phyloP scores from a whole-genome alignment of 1,139 yeast genomes.

The Lodderomyces pseudojiufengensis region DNA sequence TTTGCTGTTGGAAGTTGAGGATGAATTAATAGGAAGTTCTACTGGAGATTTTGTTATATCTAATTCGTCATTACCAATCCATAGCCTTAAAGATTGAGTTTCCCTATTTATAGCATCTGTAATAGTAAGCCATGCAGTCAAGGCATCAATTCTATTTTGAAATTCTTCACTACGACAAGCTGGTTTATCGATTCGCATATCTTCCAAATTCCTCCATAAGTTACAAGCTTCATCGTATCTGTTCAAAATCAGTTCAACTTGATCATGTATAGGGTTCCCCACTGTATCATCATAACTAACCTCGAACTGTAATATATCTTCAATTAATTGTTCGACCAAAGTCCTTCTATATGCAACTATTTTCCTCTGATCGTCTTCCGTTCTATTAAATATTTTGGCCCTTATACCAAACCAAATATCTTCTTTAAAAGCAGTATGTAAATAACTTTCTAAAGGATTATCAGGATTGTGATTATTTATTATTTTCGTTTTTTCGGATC shows the following conservation, averaged over 20 bases:
- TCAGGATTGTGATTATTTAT: conserved; percentile 43
- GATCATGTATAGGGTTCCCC: conserved; percentile 34
- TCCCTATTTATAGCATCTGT: conserved; percentile 67
- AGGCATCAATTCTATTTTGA: conserved; percentile 64
- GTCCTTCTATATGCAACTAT: conserved; percentile 71
- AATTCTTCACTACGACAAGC: conserved; percentile 64
- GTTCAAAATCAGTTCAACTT: conserved; percentile 56
- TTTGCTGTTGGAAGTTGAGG: conserved; percentile 26
- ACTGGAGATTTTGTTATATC: conserved; percentile 48
- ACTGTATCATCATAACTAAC: conserved; percentile 38
- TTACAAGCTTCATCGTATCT: conserved; percentile 68
- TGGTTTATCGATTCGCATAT: conserved; percentile 78
- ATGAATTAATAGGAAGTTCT: conserved; percentile 19
- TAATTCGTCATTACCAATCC: conserved; percentile 82
- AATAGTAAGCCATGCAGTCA: conserved; percentile 80
- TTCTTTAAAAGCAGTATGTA: conserved; percentile 62
- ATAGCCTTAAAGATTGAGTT: conserved; percentile 49
- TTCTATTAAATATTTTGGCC: conserved; percentile 78
- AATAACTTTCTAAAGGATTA: conserved; percentile 45
- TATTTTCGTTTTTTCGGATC: conserved; percentile 84
- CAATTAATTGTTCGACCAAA: conserved; percentile 68
- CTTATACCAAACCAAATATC: conserved; percentile 78
- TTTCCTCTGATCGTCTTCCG: conserved; percentile 75
- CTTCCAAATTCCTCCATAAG: conserved; percentile 76
- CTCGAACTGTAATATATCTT: conserved; percentile 65